Base-by-base conservation (phyloP, 768 basidiomycete species). In the Panellus pusillus region DNA sequence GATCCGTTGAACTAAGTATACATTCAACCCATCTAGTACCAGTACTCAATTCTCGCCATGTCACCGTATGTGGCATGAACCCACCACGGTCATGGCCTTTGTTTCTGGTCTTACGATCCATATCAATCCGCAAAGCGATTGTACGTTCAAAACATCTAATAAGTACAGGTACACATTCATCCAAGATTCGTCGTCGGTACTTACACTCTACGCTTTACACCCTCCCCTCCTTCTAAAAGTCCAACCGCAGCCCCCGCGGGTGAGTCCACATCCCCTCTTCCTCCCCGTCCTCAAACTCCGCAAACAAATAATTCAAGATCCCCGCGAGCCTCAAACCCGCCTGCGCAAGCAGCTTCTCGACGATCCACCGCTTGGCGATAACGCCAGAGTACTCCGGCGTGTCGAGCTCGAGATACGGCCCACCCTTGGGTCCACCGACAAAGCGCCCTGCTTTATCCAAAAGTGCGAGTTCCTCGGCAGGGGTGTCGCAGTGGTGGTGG, bases 301-400 rank as follows among this genome's bases (percentile, higher is more conserved):
- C 71, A 56, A 91, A 89, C 13, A 93, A 72, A 63, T 78, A 84
- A 63, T 97, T 97, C 58, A 98, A 70, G 11, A 90, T 69, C 0
- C 83, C 91, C 1, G 94, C 95, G 20, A 96, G 82, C 19, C 95
- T 78, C 28, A 96, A 72, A 1, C 93, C 95, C 0, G 73, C 93
- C 73, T 88, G 88, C 0, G 90, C 87, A 36, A 98, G 72, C 60
- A 97, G 66, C 70, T 82, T 82, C 76, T 97, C 93, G 2, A 98
- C 61, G 32, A 93, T 70, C 79, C 86, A 83, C 54, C 80, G 71
- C 19, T 83, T 70, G 55, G 74, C 75, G 60, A 98, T 84, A 36
- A 71, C 70, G 1, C 89, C 91, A 1, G 86, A 72, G 63, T 97
- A 98, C 47, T 83, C 72, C 0, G 90, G 83, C 14, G 90, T 93